phyloP scores from a whole-genome alignment of 352 stramenopile species.

The Phytophthora uliginosa region DNA sequence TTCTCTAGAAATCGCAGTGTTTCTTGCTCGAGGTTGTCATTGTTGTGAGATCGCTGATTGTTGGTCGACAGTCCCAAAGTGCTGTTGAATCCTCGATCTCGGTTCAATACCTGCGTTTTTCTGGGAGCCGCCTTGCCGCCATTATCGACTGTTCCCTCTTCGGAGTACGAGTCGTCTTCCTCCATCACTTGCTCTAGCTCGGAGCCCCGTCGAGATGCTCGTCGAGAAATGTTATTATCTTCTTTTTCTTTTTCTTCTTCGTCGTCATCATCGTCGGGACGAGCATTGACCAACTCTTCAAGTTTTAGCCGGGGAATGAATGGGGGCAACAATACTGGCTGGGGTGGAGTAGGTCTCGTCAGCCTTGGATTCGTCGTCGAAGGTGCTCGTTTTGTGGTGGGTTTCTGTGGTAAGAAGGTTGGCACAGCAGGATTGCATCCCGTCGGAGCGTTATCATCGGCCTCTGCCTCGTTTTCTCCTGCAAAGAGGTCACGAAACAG shows the following conservation, averaged over 20 bases:
- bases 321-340: slow-evolving; percentile 16
- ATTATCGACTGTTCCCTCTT: slow-evolving; percentile 32
- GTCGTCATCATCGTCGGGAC: slow-evolving; percentile 16
- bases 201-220: slow-evolving; percentile 12
- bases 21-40: slow-evolving; percentile 48
- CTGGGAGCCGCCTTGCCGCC: background rate
- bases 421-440: background rate
- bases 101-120: background rate
- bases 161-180: slow-evolving; percentile 26
- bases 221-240: slow-evolving; percentile 15
- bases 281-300: slow-evolving; percentile 57
- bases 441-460: background rate
- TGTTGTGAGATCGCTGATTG: slow-evolving; percentile 23
- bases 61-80: slow-evolving; percentile 6
- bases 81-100: slow-evolving; percentile 10
- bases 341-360: slow-evolving; percentile 11
- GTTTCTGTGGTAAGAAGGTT: slow-evolving; percentile 33
- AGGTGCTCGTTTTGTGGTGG: slow-evolving; percentile 1
- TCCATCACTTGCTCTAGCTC: slow-evolving; percentile 32
- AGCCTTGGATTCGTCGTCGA: slow-evolving; percentile 18
- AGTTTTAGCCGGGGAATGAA: slow-evolving; percentile 55
- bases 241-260: slow-evolving; percentile 21
- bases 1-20: slow-evolving; percentile 68
- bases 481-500: slow-evolving; percentile 76
- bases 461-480: slow-evolving; percentile 37